Base-by-base conservation (phyloP, 2,329 filamentous ascomycete species). In the Fusarium bactridioides region DNA sequence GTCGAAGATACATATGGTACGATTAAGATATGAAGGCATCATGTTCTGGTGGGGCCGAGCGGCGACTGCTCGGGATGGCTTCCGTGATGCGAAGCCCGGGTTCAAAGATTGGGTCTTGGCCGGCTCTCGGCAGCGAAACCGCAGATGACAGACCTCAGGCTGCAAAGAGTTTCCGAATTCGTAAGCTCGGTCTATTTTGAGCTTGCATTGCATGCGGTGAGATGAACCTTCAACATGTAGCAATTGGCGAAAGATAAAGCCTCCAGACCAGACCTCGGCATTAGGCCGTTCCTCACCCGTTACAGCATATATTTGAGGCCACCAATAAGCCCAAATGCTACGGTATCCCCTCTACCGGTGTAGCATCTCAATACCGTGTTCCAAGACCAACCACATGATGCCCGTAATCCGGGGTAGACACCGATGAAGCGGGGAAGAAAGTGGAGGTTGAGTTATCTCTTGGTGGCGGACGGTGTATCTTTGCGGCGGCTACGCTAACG, bases 401-500 rank as follows among this genome's bases (percentile, higher is more conserved):
- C 25, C n/a, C 40, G 23, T 15, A 53, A 53, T 64, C 64, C 66
- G 64, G 64, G 64, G 58, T 69, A 43, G 19, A 37, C 25, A 7
- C 64, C 66, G 44, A 37, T 13, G 64, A 63, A 57, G 66, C 40
- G 66, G 66, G 64, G 66, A 61, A 47, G 16, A 48, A 21, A 19
- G 56, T 62, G 48, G 56, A 61, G 43, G 43, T 29, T n/a, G n/a
- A 25, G 33, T 25, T 37, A 29, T 50, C 25, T 48, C 25, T 27
- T 43, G 16, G 40, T 31, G 63, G 40, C 40, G n/a, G 47, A 25
- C 19, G 37, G 33, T 25, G 54, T 31, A 21, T 50, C 62, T 23
- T 21, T 38, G 12, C n/a, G 43, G 51, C 69, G 69, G 69, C 64
- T 72, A 72, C 50, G 64, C 64, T 69, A 72, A 44, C 69, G 29